Percentiles rank a stretch among this genome's conserved stretches.
These are phyloP conservation scores for Musa acuminata DNA, from an alignment of 176 grass and related monocot species.

Conservation along the genomic window DNA sequence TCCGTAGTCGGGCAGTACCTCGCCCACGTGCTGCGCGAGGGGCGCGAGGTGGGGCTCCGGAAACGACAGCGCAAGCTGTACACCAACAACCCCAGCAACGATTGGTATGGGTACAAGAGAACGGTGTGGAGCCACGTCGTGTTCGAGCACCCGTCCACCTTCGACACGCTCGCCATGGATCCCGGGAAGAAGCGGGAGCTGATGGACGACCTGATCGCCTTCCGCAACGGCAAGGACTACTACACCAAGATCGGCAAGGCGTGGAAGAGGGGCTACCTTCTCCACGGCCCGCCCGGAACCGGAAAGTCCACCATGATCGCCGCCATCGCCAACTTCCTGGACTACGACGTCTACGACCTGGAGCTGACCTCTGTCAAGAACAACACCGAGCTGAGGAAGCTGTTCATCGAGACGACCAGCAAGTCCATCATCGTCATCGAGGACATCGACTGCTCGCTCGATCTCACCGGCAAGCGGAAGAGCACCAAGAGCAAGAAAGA, in stretches of 20 bases:
- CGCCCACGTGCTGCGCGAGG: conserved; percentile 19
- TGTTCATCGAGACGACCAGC: conserved; percentile 32
- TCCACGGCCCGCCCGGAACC: conserved; percentile 21
- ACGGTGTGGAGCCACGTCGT: conserved; percentile 26
- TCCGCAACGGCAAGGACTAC: conserved; percentile 18
- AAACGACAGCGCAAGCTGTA: conserved; percentile 30
- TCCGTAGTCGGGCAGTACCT: conserved; percentile 34
- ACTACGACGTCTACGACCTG: conserved; percentile 24
- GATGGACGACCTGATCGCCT: conserved; percentile 34
- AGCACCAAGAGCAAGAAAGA: background rate
- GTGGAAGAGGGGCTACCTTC: conserved; percentile 28
- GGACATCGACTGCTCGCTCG: conserved; percentile 28
- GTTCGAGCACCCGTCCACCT: conserved; percentile 36
- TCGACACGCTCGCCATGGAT: conserved; percentile 43
- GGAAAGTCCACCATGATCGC: conserved; percentile 22
- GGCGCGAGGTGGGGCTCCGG: conserved; percentile 17
- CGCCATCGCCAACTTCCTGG: conserved; percentile 16
- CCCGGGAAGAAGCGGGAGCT: conserved; percentile 28
- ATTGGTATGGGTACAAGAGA: background rate
- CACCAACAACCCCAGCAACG: conserved; percentile 15
- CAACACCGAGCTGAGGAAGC: conserved; percentile 32
- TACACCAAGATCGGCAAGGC: conserved; percentile 29
- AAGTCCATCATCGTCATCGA: conserved; percentile 27
- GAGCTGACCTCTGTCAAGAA: conserved; percentile 14
- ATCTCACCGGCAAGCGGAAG: conserved; percentile 32